These are phyloP conservation scores for Coelastrella sp. DNA, from an alignment of 139 green algal species.

Conservation along the genomic window DNA sequence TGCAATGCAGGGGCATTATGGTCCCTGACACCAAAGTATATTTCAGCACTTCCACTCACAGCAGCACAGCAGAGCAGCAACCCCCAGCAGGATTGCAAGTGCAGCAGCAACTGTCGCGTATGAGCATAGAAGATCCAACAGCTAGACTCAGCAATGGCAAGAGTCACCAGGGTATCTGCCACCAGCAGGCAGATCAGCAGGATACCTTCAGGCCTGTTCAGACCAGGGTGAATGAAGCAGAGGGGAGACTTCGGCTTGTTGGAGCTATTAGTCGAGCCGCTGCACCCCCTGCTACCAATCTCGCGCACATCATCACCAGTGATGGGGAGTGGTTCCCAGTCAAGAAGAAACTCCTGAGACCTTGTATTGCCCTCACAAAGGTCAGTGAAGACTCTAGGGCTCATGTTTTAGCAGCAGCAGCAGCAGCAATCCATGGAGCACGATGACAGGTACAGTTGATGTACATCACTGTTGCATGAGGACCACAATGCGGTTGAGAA, in stretches of 20 bases:
- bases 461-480: too few species aligned
- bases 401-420: not conserved
- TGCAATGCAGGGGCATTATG: constrained; percentile 51
- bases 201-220: not conserved
- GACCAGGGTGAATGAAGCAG: constrained; percentile 10
- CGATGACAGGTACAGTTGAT: too few species aligned
- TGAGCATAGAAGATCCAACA: not conserved
- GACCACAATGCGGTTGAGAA: too few species aligned
- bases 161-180: not conserved
- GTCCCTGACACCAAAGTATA: constrained; percentile 59
- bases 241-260: constrained; percentile 1
- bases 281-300: constrained; percentile 7
- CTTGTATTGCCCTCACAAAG: constrained; percentile 76
- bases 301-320: constrained; percentile 53
- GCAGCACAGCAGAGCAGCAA: not conserved
- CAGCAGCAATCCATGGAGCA: too few species aligned
- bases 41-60: not conserved
- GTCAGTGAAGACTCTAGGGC: not conserved
- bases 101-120: constrained; percentile 11
- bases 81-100: not conserved
- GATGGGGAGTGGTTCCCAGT: constrained; percentile 80
- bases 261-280: constrained; percentile 31
- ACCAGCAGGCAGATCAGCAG: constrained; percentile 4
- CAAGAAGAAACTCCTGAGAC: constrained; percentile 71
- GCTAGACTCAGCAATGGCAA: constrained; percentile 14